These are phyloP conservation scores for Suillus americanus DNA, from an alignment of 768 basidiomycete species.

Conservation along the genomic window DNA sequence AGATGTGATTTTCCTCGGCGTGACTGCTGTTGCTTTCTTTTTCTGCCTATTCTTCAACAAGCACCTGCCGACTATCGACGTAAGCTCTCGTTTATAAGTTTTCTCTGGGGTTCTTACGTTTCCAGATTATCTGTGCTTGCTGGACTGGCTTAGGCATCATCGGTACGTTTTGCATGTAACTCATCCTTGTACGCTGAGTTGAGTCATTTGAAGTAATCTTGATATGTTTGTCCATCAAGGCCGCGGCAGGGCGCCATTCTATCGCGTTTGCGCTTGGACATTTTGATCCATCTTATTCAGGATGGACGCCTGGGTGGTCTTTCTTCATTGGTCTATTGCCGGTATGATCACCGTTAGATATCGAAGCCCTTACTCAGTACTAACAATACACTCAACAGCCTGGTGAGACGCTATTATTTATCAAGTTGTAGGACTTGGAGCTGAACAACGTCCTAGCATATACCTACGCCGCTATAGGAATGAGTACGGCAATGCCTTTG, in stretches of 20 bases:
- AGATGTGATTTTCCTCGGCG: conserved; percentile 59
- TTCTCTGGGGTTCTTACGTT: conserved; percentile 5
- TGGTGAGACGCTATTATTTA: conserved; percentile 19
- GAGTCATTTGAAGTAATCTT: conserved; percentile 46
- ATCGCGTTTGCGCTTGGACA: conserved; percentile 56
- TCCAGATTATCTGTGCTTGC: conserved; percentile 53
- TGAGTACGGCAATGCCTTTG: conserved; percentile 41
- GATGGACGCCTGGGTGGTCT: conserved; percentile 68
- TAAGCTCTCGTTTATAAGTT: conserved; percentile 19
- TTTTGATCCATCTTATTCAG: conserved; percentile 58
- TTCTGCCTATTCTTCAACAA: conserved; percentile 59
- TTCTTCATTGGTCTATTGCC: conserved; percentile 67
- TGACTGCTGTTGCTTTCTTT: conserved; percentile 46
- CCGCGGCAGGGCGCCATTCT: conserved; percentile 52
- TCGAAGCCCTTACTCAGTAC: neutral
- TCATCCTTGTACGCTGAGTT: conserved; percentile 1
- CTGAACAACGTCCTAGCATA: conserved; percentile 41
- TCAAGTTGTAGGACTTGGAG: conserved; percentile 4
- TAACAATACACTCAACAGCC: conserved; percentile 21
- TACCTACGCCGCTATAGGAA: conserved; percentile 59
- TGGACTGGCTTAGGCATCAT: conserved; percentile 66
- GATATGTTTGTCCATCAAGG: conserved; percentile 57
- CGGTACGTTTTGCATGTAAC: conserved; percentile 28
- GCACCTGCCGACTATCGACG: conserved; percentile 50
- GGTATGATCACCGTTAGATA: conserved; percentile 27